Conservation (phyloP, 441 rosid genomes). For the Eugenia klotzschiana region DNA sequence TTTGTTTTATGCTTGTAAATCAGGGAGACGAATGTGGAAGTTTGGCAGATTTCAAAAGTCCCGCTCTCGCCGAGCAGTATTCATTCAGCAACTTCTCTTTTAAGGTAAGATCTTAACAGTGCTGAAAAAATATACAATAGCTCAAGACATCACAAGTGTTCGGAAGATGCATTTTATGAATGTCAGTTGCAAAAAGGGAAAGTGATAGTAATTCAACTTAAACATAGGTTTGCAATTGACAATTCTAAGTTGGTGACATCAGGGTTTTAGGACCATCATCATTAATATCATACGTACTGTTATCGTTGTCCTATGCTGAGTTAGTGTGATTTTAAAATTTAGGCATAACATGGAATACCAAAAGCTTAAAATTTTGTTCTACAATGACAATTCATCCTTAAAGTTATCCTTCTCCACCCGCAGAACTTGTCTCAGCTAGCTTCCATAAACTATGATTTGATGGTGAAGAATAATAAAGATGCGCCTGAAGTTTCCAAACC, state of each 20-base stretch:
- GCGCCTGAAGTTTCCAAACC: conserved; percentile 39
- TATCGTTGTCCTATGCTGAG: neutral
- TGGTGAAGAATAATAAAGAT: conserved; percentile 48
- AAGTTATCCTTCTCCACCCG: neutral
- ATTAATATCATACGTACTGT: neutral
- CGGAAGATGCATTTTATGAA: neutral
- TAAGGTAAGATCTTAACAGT: conserved; percentile 38
- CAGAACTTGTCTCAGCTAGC: conserved; percentile 95
- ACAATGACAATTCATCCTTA: neutral
- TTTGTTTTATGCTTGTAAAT: neutral
- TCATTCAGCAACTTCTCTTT: conserved; percentile 96
- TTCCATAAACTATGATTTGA: conserved; percentile 79
- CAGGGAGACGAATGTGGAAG: conserved; percentile 84
- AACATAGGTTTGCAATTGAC: neutral
- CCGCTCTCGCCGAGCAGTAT: conserved; percentile 56
- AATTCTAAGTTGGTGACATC: neutral
- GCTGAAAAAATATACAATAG: neutral
- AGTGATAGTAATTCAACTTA: neutral
- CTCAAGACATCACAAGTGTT: neutral
- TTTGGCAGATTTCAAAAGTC: conserved; percentile 63
- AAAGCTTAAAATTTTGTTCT: neutral
- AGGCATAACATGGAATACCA: neutral
- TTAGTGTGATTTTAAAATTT: neutral
- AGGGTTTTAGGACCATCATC: neutral
- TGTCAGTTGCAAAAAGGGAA: neutral